phyloP scores from a whole-genome alignment of 345 rosid species.

The Gossypium bickii region DNA sequence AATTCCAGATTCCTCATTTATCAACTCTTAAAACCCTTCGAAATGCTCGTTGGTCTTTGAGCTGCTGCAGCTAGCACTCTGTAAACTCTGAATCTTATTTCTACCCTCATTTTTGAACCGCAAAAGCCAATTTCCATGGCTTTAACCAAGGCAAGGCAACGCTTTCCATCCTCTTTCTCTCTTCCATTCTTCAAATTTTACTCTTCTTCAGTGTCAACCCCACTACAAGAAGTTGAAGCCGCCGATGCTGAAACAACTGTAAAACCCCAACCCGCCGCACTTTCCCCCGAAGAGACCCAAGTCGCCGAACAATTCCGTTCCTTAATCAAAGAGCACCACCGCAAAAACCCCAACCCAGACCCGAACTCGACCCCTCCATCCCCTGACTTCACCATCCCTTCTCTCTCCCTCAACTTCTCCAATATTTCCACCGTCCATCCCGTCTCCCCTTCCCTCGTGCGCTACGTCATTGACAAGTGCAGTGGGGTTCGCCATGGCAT shows the following conservation, averaged over 20 bases:
- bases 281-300: slow-evolving; percentile 46
- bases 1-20: not conserved
- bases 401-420: slow-evolving; percentile 66
- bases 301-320: slow-evolving; percentile 52
- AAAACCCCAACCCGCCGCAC: slow-evolving; percentile 22
- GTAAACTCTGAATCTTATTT: not conserved
- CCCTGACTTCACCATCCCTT: slow-evolving; percentile 46
- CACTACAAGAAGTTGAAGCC: slow-evolving; percentile 15
- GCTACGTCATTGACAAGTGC: slow-evolving; percentile 60
- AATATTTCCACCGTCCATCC: slow-evolving; percentile 28
- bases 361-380: slow-evolving; percentile 28
- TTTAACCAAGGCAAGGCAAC: slow-evolving; percentile 28
- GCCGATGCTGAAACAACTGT: slow-evolving; percentile 17
- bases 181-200: slow-evolving; percentile 21
- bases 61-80: not conserved
- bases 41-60: not conserved
- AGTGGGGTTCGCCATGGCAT: slow-evolving; percentile 71
- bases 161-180: slow-evolving; percentile 9
- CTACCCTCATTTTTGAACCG: not conserved
- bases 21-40: not conserved
- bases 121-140: slow-evolving; percentile 27
- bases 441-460: slow-evolving; percentile 46
- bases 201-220: slow-evolving; percentile 21
- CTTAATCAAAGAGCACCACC: slow-evolving; percentile 74
- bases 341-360: slow-evolving; percentile 52